phyloP scores from a whole-genome alignment of 495 filamentous ascomycete species.

The Ascodesmis nigricans region DNA sequence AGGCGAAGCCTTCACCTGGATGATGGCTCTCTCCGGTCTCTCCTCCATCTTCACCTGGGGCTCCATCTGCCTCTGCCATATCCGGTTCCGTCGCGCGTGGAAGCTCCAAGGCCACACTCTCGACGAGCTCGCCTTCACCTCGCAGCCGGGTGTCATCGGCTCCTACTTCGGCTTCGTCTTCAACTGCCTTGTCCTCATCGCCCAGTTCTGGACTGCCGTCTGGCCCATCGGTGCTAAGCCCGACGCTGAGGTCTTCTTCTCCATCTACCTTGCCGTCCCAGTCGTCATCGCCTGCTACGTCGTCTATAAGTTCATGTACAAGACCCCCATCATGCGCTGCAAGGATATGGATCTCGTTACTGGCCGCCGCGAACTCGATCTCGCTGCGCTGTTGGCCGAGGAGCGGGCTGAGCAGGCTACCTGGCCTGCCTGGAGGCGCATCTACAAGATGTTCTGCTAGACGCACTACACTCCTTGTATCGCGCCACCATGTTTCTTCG shows the following conservation, averaged over 20 bases:
- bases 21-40: conserved; percentile 72
- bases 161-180: conserved; percentile 66
- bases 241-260: conserved; percentile 45
- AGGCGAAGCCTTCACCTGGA: conserved; percentile 55
- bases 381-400: conserved; percentile 48
- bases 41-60: conserved; percentile 88
- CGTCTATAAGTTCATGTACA: conserved; percentile 55
- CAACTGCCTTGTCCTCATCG: conserved; percentile 62
- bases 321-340: conserved; percentile 40
- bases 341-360: conserved; percentile 69
- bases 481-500: not conserved
- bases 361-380: conserved; percentile 69
- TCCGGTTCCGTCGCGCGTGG: conserved; percentile 79
- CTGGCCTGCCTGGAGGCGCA: conserved; percentile 66
- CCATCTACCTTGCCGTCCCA: conserved; percentile 53
- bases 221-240: conserved; percentile 41
- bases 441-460: conserved; percentile 36
- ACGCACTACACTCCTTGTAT: conserved; percentile 1
- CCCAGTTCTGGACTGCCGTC: conserved; percentile 83
- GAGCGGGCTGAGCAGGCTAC: conserved; percentile 46
- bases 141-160: conserved; percentile 58
- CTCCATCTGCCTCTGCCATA: conserved; percentile 69
- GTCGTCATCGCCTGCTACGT: conserved; percentile 58
- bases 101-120: conserved; percentile 41
- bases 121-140: conserved; percentile 56